Base-by-base conservation (phyloP, 257 asterid species). In the Nicotiana tomentosiformis region DNA sequence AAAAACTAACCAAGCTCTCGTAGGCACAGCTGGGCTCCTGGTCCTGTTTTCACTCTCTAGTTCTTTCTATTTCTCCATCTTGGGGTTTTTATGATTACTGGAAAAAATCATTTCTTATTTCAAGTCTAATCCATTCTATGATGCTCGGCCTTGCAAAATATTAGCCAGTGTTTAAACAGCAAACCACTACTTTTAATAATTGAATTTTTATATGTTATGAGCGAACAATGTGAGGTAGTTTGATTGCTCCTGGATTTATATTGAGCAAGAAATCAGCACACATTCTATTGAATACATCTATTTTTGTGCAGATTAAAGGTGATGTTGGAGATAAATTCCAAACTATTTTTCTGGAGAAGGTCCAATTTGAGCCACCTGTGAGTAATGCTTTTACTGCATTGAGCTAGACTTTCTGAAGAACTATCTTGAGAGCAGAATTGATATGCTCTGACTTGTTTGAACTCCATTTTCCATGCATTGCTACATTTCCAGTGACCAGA, bases 271-370 rank as follows among this genome's bases (percentile, higher is more conserved):
- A 62, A 15, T 5, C n/a, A 30, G 20, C 65, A 18, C 10, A 55
- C 53, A 23, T 82, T 82, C 6, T 43, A 43, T 81, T 77, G 83
- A 58, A 7, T 51, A 66, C 77, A 82, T 49, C 55, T 69, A 32
- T 23, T 64, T 39, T 33, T 62, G 20, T 86, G 91, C 93, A 94
- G 99, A 87, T 84, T 88, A 92, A 88, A 85, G 93, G 82, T 76
- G 89, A 84, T 1, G 81, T 90, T 55, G 93, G 87, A 60, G 77
- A 85, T 33, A 60, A 78, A 37, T 90, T 90, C 65, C 86, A 86
- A 56, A 90, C 83, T 83, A 82, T 90, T 84, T 55, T 80, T 82
- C 35, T 90, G 8, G 92, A 89, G 92, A 92, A 93, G 87, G 83
- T 32, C 83, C 88, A 68, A 61, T 86, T 88, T 86, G 88, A 80